These are phyloP conservation scores for Blastomyces parvus DNA, from an alignment of 2,329 filamentous ascomycete species.

Conservation along the genomic window DNA sequence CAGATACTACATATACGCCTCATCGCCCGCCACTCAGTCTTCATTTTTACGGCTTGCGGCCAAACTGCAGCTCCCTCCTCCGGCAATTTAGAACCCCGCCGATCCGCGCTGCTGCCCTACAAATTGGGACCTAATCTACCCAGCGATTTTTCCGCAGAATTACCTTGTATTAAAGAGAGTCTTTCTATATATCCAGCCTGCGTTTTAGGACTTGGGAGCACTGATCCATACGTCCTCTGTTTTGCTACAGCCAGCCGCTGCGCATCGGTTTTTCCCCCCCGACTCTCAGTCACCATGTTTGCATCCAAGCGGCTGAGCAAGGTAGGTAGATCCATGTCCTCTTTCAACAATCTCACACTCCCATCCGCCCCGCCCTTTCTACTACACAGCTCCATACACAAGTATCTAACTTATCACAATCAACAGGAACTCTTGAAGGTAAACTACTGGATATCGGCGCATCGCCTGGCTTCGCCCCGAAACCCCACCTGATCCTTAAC, in stretches of 20 bases:
- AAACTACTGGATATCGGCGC: slow-evolving; percentile 14
- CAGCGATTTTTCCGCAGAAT: not conserved
- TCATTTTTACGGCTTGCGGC: not conserved
- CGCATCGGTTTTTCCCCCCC: no score
- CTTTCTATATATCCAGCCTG: not conserved
- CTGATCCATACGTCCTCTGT: not conserved
- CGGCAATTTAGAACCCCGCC: not conserved
- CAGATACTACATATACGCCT: no score
- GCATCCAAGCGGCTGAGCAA: slow-evolving; percentile 41
- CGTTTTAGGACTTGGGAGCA: not conserved
- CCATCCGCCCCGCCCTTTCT: not conserved
- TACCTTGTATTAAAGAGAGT: not conserved
- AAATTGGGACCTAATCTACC: not conserved
- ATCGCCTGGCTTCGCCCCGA: not conserved
- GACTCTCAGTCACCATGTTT: slow-evolving; percentile 34
- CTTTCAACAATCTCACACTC: not conserved
- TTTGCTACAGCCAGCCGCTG: no score
- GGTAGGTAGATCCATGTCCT: slow-evolving; percentile 24
- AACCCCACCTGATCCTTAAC: not conserved
- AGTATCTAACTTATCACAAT: slow-evolving; percentile 19
- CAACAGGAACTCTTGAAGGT: slow-evolving; percentile 48
- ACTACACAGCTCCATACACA: no score
- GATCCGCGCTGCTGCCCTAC: not conserved
- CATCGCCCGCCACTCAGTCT: no score
- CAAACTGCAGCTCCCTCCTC: not conserved